These are phyloP conservation scores for Eustoma russellianum DNA, from an alignment of 257 asterid genomes.

Conservation along the genomic window DNA sequence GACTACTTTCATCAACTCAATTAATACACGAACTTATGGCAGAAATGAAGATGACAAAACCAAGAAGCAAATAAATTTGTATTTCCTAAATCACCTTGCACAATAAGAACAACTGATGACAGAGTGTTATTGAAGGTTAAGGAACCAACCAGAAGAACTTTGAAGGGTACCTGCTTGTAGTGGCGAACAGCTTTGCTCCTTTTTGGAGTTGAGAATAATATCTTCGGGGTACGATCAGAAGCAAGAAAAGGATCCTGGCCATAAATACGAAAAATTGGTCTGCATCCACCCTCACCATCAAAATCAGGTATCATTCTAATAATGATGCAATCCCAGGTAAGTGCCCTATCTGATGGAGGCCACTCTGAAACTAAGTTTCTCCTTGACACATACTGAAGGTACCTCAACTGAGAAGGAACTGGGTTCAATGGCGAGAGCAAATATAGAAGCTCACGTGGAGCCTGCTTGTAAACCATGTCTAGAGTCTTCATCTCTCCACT, in stretches of 20 bases:
- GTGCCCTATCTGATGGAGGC: constrained; percentile 93
- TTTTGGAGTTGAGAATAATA: constrained; percentile 73
- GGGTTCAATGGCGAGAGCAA: constrained; percentile 78
- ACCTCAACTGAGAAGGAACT: constrained; percentile 85
- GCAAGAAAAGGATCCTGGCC: constrained; percentile 69
- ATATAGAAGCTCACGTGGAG: constrained; percentile 82
- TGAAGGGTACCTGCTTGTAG: constrained; percentile 61
- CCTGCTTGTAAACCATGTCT: constrained; percentile 93
- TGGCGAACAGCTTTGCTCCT: constrained; percentile 60
- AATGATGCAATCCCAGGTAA: constrained; percentile 76
- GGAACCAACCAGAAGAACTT: background rate
- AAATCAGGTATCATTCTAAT: constrained; percentile 80
- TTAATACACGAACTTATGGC: background rate
- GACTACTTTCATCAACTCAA: no score
- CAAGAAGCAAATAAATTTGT: background rate
- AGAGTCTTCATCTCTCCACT: constrained; percentile 82
- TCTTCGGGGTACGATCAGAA: constrained; percentile 65
- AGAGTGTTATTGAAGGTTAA: no score
- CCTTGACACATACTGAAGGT: constrained; percentile 80
- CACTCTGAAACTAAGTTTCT: constrained; percentile 79
- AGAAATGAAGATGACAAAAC: background rate
- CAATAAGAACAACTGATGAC: no score
- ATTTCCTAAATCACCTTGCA: background rate
- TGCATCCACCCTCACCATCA: constrained; percentile 77
- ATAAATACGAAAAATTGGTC: constrained; percentile 79